phyloP scores from a whole-genome alignment of 192 early-diverging fungal genomes.

The Allomyces arbusculus region DNA sequence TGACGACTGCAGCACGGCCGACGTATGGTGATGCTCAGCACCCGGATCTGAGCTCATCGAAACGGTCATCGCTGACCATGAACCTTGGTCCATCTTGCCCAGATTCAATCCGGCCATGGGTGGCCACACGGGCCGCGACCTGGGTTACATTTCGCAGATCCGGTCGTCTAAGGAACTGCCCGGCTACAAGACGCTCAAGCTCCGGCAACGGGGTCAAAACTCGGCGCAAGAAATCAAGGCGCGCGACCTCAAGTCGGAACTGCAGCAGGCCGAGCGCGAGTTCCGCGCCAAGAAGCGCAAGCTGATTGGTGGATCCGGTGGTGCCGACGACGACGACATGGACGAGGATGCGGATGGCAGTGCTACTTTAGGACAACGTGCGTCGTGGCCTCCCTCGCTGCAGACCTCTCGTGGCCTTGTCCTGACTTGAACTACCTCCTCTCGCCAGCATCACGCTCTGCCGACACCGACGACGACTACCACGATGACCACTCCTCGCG shows the following conservation, averaged over 20 bases:
- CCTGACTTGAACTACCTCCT: no score
- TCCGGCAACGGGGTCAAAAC: conserved; percentile 40
- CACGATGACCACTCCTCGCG: no score
- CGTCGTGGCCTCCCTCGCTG: no score
- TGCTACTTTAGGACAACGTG: no score
- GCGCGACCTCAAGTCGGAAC: conserved; percentile 40
- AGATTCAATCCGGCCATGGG: conserved; percentile 2
- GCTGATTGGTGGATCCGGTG: conserved; percentile 8
- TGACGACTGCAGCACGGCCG: conserved; percentile 48
- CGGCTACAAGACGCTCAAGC: conserved; percentile 57
- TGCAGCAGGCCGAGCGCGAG: conserved; percentile 40
- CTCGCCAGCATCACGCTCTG: no score
- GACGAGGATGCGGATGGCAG: conserved; percentile 11
- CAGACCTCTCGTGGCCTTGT: no score
- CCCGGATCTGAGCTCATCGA: conserved; percentile 31
- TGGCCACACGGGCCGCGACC: conserved; percentile 2
- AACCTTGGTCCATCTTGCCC: neutral
- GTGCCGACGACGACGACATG: conserved; percentile 21
- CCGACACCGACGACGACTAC: no score
- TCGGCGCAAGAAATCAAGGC: conserved; percentile 30
- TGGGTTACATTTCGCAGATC: neutral
- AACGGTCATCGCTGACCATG: conserved; percentile 23
- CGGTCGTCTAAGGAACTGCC: conserved; percentile 27
- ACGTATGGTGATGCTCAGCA: conserved; percentile 61
- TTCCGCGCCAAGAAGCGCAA: conserved; percentile 30